Evolutionary conservation across 192 early-diverging fungal species (phyloP).

Genomic region (Coemansia interrupta): DNA sequence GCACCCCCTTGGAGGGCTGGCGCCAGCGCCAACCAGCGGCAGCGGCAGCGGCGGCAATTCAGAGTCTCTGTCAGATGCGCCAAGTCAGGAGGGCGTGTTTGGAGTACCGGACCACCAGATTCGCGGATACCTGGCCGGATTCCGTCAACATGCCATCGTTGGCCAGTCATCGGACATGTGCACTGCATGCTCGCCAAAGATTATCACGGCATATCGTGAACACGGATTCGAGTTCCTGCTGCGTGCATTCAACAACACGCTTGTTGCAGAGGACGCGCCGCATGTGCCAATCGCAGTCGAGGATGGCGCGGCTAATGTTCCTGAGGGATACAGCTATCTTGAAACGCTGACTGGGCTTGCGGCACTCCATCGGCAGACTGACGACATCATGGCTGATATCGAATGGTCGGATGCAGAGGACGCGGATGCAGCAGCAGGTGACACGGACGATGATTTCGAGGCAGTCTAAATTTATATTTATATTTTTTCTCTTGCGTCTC

Average conservation of each 20-base stretch:
- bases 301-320: not conserved
- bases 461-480: conserved; percentile 10
- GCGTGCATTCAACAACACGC: conserved; percentile 62
- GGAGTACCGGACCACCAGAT: conserved; percentile 94
- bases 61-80: conserved; percentile 3
- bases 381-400: conserved; percentile 63
- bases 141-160: conserved; percentile 76
- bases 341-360: conserved; percentile 85
- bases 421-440: conserved; percentile 30
- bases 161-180: conserved; percentile 85
- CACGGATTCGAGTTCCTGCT: conserved; percentile 73
- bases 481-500: not conserved
- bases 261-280: conserved; percentile 28
- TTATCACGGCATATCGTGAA: conserved; percentile 61
- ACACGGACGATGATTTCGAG: conserved; percentile 32
- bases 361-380: conserved; percentile 75
- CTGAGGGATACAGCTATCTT: conserved; percentile 64
- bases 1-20: conserved; percentile 54
- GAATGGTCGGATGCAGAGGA: conserved; percentile 69
- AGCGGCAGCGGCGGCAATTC: not conserved
- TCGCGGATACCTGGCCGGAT: conserved; percentile 83
- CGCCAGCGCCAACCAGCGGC: conserved; percentile 11
- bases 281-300: conserved; percentile 16
- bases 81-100: conserved; percentile 46
- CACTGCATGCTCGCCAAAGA: conserved; percentile 77